Evolutionary conservation across 306 rosid genomes (phyloP).

Genomic region (Lotus japonicus): DNA sequence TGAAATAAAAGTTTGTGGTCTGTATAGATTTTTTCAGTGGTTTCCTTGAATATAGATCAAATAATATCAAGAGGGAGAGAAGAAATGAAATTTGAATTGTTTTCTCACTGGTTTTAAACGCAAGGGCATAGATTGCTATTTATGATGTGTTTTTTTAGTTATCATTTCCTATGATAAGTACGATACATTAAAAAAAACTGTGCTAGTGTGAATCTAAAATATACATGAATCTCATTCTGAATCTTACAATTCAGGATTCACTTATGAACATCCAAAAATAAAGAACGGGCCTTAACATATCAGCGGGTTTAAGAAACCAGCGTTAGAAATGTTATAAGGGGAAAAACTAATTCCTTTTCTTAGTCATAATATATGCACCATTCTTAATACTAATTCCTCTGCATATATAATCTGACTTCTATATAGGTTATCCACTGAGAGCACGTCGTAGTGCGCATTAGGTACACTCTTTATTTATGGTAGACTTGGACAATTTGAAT

Average conservation of each 20-base stretch:
- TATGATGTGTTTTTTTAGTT: no score
- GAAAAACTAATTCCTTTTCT: no score
- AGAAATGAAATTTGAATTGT: not conserved
- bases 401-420: not conserved
- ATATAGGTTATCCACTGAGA: not conserved
- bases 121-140: not conserved
- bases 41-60: not conserved
- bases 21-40: constrained; percentile 18
- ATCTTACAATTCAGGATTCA: no score
- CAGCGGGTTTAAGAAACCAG: no score
- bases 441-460: constrained; percentile 1
- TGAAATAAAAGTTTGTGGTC: constrained; percentile 18
- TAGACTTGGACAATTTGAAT: not conserved
- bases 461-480: constrained; percentile 6
- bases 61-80: not conserved
- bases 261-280: no score
- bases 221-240: no score
- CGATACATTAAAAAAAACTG: no score
- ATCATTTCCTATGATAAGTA: no score
- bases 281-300: no score
- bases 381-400: not conserved
- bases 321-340: no score
- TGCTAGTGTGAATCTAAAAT: no score
- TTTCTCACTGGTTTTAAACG: not conserved
- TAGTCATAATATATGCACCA: not conserved